Base-by-base conservation (phyloP, 2,329 filamentous ascomycete genomes). In the Triangularia verruculosa region DNA sequence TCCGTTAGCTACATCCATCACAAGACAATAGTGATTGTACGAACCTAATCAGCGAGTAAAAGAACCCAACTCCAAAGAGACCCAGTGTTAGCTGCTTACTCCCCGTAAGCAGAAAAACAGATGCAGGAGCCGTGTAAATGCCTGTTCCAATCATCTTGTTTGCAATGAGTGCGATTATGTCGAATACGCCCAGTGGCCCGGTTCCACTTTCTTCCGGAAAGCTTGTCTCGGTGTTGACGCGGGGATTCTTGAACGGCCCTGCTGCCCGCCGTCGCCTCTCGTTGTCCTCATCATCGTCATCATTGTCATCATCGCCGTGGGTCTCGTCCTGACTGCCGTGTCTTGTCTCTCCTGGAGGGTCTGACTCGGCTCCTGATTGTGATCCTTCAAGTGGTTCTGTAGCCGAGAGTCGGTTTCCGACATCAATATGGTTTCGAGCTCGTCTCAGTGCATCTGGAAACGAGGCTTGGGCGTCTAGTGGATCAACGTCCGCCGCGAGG, bases 91-190 rank as follows among this genome's bases (percentile, higher is more conserved):
- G 6, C 5, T 34, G 15, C 28, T 57, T 57, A 11, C 28, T 57
- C 4, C 55, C 55, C 5, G 55, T 57, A 22, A 56, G 28, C 25
- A 56, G 22, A 30, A 57, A 57, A 8, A 43, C 55, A 6, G 55
- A 32, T 32, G 30, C 55, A 17, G 55, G 55, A 15, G 55, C 55
- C n/a, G 55, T 32, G 28, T 57, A 57, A 15, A 57, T 57, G 2
- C 55, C 55, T 5, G 55, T 57, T 17, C 30, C 55, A 15, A 57
- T 57, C 55, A 57, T 57, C 28, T 57, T 57, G 55, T 57, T 57
- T 2, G 55, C 27, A 39, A 57, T 57, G 3, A 57, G 22, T 2
- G 55, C 7, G 15, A 57, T 39, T 22, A 57, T 24, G 13, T 57
- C 55, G 22, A 57, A 57, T 11, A 30, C 32, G 22, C n/a, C 27